These are phyloP conservation scores for Bruguiera sexangula DNA, from an alignment of 345 rosid genomes.

Conservation along the genomic window DNA sequence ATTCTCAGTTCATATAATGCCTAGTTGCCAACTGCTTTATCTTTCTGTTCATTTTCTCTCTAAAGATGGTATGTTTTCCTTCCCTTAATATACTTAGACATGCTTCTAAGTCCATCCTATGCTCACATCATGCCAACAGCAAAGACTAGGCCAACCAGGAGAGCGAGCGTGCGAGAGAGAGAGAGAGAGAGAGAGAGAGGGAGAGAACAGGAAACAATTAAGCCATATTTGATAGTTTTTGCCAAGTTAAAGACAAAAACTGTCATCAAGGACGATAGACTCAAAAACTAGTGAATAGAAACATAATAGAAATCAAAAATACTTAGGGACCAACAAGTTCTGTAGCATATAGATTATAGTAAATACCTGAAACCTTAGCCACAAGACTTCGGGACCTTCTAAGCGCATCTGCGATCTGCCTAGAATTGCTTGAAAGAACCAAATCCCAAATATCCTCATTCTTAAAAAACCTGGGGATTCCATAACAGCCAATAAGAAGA, in stretches of 20 bases:
- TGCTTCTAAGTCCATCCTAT: background rate
- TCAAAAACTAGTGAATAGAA: no score
- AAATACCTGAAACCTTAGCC: constrained; percentile 51
- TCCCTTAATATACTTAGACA: background rate
- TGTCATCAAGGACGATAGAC: background rate
- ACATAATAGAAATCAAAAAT: no score
- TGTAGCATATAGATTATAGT: background rate
- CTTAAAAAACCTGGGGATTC: constrained; percentile 51
- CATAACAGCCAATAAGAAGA: constrained; percentile 56
- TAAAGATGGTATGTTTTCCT: background rate
- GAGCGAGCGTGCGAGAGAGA: no score
- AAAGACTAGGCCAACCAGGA: background rate
- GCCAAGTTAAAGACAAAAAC: background rate
- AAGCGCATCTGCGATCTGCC: constrained; percentile 41
- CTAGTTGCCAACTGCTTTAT: background rate
- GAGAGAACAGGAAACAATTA: no score
- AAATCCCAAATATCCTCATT: constrained; percentile 54
- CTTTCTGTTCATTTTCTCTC: background rate
- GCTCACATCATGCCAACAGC: background rate
- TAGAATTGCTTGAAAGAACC: constrained; percentile 37
- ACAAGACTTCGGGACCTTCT: constrained; percentile 43
- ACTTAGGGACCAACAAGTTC: no score
- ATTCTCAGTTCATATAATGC: background rate
- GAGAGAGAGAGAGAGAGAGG: no score
- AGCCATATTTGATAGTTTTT: background rate